phyloP scores from a whole-genome alignment of 441 rosid species.

The Erodium moschatum region DNA sequence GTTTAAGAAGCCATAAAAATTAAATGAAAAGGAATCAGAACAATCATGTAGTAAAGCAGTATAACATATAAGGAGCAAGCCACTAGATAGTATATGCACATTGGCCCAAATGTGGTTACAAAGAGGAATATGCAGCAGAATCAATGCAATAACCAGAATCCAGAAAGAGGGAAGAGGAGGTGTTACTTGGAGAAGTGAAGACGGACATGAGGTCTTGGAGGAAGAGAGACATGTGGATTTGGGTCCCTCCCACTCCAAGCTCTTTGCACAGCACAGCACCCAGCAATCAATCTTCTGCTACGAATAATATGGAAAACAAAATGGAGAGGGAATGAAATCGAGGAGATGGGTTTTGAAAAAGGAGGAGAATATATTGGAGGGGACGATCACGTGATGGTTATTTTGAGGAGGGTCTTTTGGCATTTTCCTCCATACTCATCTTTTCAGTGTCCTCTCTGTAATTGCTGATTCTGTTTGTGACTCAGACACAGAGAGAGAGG shows the following conservation, averaged over 20 bases:
- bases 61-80: not conserved
- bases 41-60: not conserved
- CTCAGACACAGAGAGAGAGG: not conserved
- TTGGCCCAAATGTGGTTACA: not conserved
- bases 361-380: slow-evolving; percentile 9
- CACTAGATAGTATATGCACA: not conserved
- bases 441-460: not conserved
- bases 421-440: slow-evolving; percentile 8
- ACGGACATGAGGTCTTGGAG: not conserved
- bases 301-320: no score
- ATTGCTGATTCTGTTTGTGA: not conserved
- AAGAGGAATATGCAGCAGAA: not conserved
- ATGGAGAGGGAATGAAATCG: not conserved
- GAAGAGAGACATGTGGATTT: not conserved
- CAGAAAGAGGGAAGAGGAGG: not conserved
- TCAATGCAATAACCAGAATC: not conserved
- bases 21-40: not conserved
- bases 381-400: slow-evolving; percentile 11
- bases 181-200: slow-evolving; percentile 3
- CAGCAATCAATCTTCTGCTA: no score
- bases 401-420: slow-evolving; percentile 9
- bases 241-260: not conserved
- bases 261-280: no score
- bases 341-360: not conserved
- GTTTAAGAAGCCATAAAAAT: slow-evolving; percentile 7